phyloP scores from a whole-genome alignment of 768 basidiomycete species.

The Naganishia vishniacii region DNA sequence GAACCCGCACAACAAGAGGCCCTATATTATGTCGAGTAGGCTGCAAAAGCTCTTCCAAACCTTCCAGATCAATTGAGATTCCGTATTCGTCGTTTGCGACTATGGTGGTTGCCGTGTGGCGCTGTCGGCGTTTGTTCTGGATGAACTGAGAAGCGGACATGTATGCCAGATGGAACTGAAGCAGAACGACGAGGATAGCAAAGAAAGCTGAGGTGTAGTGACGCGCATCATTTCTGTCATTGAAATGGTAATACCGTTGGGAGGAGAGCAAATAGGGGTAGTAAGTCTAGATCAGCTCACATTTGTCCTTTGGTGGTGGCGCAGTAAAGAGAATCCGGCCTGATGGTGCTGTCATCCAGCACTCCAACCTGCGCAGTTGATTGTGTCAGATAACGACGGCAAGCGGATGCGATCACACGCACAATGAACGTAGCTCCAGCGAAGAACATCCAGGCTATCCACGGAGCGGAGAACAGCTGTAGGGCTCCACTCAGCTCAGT shows the following conservation, averaged over 20 bases:
- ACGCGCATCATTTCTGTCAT: constrained; percentile 2
- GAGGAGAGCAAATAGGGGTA: too few species aligned
- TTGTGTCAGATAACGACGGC: too few species aligned
- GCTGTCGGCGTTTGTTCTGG: neutral
- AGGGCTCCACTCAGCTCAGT: too few species aligned
- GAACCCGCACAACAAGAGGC: neutral
- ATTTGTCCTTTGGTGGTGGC: neutral
- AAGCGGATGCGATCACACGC: neutral
- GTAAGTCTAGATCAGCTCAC: neutral
- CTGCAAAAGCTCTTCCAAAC: constrained; percentile 6
- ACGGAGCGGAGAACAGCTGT: constrained; percentile 5
- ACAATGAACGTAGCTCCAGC: neutral
- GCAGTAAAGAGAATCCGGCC: constrained; percentile 12
- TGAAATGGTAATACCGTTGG: neutral
- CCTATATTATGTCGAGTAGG: constrained; percentile 6
- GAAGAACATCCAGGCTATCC: neutral
- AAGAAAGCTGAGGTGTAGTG: constrained; percentile 12
- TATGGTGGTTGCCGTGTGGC: neutral
- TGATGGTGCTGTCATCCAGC: neutral
- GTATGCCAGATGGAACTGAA: constrained; percentile 10
- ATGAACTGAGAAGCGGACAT: neutral
- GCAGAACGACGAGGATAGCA: neutral
- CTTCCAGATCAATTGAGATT: constrained; percentile 7
- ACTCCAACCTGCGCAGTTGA: neutral
- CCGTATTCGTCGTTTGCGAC: constrained; percentile 13